These are phyloP conservation scores for Diaporthe caulivora DNA, from an alignment of 2,329 filamentous ascomycete genomes.

Conservation along the genomic window DNA sequence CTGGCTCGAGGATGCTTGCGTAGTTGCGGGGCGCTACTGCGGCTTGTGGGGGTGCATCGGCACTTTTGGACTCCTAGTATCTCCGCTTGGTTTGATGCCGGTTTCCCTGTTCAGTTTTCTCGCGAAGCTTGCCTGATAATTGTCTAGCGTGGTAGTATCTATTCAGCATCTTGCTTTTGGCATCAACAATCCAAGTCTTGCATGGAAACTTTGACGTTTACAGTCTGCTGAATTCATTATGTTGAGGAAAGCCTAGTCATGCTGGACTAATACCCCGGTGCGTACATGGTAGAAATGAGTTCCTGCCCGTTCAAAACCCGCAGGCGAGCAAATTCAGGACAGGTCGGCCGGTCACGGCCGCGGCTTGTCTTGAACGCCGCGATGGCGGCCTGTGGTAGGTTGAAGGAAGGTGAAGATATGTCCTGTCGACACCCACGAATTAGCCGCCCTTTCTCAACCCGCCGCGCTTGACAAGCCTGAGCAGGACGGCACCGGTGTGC, in stretches of 20 bases:
- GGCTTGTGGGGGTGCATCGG: conserved; percentile 27
- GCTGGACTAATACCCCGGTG: background rate
- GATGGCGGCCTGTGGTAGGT: no score
- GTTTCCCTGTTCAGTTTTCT: background rate
- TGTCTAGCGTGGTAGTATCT: background rate
- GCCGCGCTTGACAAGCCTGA: background rate
- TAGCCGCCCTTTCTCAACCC: background rate
- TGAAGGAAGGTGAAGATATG: background rate
- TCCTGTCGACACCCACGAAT: background rate
- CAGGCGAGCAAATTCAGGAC: no score
- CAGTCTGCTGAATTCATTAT: background rate
- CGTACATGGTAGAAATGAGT: background rate
- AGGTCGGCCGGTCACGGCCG: background rate
- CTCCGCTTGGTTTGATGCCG: background rate
- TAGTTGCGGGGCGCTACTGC: background rate
- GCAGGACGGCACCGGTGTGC: background rate
- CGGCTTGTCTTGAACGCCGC: background rate
- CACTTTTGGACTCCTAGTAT: background rate
- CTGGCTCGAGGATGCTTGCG: background rate
- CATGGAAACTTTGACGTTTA: background rate
- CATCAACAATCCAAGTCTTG: background rate
- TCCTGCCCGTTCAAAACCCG: background rate
- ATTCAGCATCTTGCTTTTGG: background rate
- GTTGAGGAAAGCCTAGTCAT: background rate
- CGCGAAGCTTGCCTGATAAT: background rate